Conservation (phyloP, 2,329 filamentous ascomycete genomes). For the Lecanoromycetidae sp. region DNA sequence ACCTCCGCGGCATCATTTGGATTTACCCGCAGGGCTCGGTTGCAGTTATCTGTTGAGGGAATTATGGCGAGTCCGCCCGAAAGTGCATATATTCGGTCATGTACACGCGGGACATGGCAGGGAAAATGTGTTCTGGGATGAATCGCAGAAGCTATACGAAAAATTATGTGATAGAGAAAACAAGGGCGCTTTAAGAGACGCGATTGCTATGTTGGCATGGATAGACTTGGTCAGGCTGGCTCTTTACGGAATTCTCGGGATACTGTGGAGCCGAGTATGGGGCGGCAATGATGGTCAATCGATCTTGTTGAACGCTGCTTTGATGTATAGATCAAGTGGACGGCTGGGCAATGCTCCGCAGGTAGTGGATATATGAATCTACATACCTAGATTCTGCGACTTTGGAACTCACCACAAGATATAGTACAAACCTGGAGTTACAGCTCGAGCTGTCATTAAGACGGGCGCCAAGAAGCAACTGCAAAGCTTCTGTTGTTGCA, state of each 20-base stretch:
- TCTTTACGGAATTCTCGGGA: conserved; percentile 40
- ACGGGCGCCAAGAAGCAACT: too few relatives aligned
- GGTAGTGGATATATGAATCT: conserved; percentile 18
- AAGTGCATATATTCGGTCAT: conserved; percentile 74
- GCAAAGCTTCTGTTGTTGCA: too few relatives aligned
- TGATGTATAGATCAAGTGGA: conserved; percentile 39
- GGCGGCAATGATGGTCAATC: conserved; percentile 39
- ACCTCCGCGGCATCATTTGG: conserved; percentile 62
- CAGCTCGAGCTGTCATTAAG: too few relatives aligned
- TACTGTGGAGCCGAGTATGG: conserved; percentile 52
- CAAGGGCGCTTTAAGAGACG: conserved; percentile 27
- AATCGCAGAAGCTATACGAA: conserved; percentile 60
- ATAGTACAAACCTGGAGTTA: neutral
- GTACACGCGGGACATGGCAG: conserved; percentile 64
- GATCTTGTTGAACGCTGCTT: conserved; percentile 50
- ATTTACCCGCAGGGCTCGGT: conserved; percentile 48
- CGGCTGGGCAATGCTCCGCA: conserved; percentile 33
- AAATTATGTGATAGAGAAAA: conserved; percentile 36
- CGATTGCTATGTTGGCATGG: conserved; percentile 36
- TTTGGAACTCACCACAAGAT: too few relatives aligned
- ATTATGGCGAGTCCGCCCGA: conserved; percentile 60
- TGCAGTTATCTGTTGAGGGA: conserved; percentile 60
- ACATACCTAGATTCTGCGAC: too few relatives aligned
- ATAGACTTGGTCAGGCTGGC: conserved; percentile 39
- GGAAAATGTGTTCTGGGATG: conserved; percentile 62